Evolutionary conservation across 148 eudicot species (phyloP), one percentile per base, ranked within the genome.

Genomic region (Silene uniflora): DNA sequence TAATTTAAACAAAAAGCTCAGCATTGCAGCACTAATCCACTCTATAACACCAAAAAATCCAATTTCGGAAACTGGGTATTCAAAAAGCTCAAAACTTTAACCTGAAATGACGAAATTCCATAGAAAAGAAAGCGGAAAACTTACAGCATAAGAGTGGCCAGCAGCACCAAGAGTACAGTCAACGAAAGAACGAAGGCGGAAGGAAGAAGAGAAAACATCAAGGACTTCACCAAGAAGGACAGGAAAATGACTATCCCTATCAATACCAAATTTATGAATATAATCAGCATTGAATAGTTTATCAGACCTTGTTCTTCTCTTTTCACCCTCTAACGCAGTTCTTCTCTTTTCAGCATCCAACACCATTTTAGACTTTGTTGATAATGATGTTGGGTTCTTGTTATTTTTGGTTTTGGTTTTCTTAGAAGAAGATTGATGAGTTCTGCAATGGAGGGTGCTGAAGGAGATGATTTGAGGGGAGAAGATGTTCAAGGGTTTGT

Each of bases 151-250:
- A 24, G 98, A 92, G 73, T 92, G 98, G 21, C 97, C 97, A 23
- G 88, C 98, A 13, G 98, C 98, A 3, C 98, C 98, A 10, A 95
- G 89, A 14, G 98, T 95, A 73, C 96, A 92, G 78, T 95, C 98
- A 22, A 95, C 88, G 78, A 92, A 95, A 9, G 97, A 84, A 5
- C 79, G 77, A 24, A 95, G 84, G 60, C 73, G 75, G 42, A 77
- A 52, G 62, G 77, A 71, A 8, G 79, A 69, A 11, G 91, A 73
- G 60, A 95, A 95, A n/a, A 87, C 97, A 78, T 92, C 93, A 72
- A 95, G 71, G 49, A 95, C 89, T 73, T 95, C 97, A 12, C 92
- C 97, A 10, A 95, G 89, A 96, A 95, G 75, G 32, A 95, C 98
- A 71, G 98, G 98, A 10, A 92, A 80, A 68, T 94, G 97, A 75